A percentile compares a stretch with the other conserved stretches of the same genome.
phyloP scores from a whole-genome alignment of 2,329 filamentous ascomycete species.

The Raffaelea arxii region DNA sequence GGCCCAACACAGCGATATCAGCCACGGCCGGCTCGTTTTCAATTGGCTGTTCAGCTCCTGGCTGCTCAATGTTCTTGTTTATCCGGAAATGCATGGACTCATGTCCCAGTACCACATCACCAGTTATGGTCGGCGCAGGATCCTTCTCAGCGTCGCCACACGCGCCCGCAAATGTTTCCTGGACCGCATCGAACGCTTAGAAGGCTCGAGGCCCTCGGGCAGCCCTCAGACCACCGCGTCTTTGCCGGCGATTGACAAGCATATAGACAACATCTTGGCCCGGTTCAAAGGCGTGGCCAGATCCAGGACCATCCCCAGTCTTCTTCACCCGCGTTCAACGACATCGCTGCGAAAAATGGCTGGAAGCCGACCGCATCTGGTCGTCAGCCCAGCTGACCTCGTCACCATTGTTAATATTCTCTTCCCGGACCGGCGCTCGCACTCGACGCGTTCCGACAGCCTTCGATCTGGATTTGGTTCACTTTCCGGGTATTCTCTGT shows the following conservation, averaged over 20 bases:
- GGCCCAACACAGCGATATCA: conserved; percentile 60
- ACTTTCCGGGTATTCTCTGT: conserved; percentile 56
- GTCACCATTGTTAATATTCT: conserved; percentile 73
- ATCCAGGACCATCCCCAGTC: conserved; percentile 45
- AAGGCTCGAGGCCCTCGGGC: conserved; percentile 36
- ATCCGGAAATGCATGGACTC: conserved; percentile 72
- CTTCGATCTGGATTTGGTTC: conserved; percentile 58
- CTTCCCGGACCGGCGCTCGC: conserved; percentile 64
- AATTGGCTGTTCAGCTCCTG: conserved; percentile 91
- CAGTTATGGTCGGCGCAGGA: conserved; percentile 78
- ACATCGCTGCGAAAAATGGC: conserved; percentile 66
- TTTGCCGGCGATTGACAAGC: no score
- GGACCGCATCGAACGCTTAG: no score
- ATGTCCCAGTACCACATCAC: conserved; percentile 89
- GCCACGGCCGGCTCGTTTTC: conserved; percentile 74
- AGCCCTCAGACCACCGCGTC: conserved; percentile 53
- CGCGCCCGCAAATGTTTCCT: conserved; percentile 71
- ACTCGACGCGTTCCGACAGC: conserved; percentile 51
- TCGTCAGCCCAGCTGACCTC: conserved; percentile 70
- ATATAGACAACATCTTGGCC: conserved; percentile 62
- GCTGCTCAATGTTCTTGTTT: conserved; percentile 71
- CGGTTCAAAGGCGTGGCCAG: conserved; percentile 40
- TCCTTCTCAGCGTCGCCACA: conserved; percentile 68
- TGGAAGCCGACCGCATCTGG: conserved; percentile 70
- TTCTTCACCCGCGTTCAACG: conserved; percentile 62